Evolutionary conservation across 2,329 filamentous ascomycete species (phyloP).

Genomic region (Sodiomyces alkalinus): DNA sequence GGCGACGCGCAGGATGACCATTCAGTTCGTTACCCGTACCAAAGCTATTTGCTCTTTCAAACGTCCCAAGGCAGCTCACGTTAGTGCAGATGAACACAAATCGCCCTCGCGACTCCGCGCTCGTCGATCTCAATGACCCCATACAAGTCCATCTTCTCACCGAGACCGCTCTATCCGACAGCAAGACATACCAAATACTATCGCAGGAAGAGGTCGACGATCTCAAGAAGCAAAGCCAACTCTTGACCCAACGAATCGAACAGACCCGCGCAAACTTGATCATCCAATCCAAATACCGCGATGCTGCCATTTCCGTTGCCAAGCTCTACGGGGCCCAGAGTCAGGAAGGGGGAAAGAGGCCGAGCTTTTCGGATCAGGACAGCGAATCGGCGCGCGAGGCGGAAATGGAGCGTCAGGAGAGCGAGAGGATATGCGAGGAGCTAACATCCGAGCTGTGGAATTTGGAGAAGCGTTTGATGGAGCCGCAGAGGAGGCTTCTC

Average conservation of each 20-base stretch:
- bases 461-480: slow-evolving; percentile 61
- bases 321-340: slow-evolving; percentile 56
- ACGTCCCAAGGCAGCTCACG: slow-evolving; percentile 5
- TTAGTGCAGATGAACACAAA: slow-evolving; percentile 30
- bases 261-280: slow-evolving; percentile 69
- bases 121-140: slow-evolving; percentile 50
- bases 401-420: slow-evolving; percentile 59
- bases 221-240: slow-evolving; percentile 72
- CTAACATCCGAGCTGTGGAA: slow-evolving; percentile 66
- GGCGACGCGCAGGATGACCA: slow-evolving; percentile 39
- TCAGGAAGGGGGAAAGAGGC: slow-evolving; percentile 27
- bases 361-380: slow-evolving; percentile 29
- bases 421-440: slow-evolving; percentile 72
- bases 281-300: slow-evolving; percentile 85
- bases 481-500: slow-evolving; percentile 60
- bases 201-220: slow-evolving; percentile 84
- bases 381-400: slow-evolving; percentile 42
- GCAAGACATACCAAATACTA: slow-evolving; percentile 69
- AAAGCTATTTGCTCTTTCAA: too few species aligned
- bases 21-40: slow-evolving; percentile 35
- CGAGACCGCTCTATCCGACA: slow-evolving; percentile 84
- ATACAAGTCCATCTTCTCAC: slow-evolving; percentile 85
- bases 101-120: slow-evolving; percentile 37
- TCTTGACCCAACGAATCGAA: slow-evolving; percentile 62
- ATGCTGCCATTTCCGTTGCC: slow-evolving; percentile 78